Conservation (phyloP, 768 basidiomycete species). For the Pholiota molesta region DNA sequence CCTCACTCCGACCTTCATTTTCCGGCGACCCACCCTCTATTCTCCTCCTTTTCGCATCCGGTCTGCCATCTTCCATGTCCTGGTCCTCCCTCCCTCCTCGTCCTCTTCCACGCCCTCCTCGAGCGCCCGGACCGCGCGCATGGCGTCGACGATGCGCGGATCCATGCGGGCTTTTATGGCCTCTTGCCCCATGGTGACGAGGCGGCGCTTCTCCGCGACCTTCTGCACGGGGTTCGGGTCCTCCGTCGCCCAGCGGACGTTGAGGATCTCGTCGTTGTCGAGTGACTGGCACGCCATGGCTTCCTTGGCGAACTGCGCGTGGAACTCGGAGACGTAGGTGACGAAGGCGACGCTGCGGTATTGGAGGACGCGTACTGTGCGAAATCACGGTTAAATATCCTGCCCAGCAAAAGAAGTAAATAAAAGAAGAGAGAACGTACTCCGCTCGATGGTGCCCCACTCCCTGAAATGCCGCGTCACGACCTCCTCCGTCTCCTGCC, state of each 20-base stretch:
- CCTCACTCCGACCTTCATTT: conserved; percentile 31
- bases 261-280: conserved; percentile 96
- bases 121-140: conserved; percentile 81
- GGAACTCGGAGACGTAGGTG: conserved; percentile 84
- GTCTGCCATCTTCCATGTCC: conserved; percentile 28
- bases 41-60: conserved; percentile 4
- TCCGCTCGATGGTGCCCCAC: conserved; percentile 91
- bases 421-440: too few relatives aligned
- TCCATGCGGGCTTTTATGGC: conserved; percentile 88
- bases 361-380: conserved; percentile 84
- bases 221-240: conserved; percentile 96
- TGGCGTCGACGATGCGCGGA: conserved; percentile 86
- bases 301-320: conserved; percentile 97
- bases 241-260: conserved; percentile 99
- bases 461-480: conserved; percentile 92
- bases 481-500: conserved; percentile 90
- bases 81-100: conserved; percentile 39
- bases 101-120: conserved; percentile 77
- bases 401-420: too few relatives aligned
- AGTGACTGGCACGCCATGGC: conserved; percentile 98
- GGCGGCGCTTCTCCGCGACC: conserved; percentile 77
- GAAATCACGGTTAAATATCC: too few relatives aligned
- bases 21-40: conserved; percentile 16
- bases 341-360: conserved; percentile 97
- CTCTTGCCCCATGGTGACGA: conserved; percentile 85